Base-by-base conservation (phyloP, 352 stramenopile species). In the Pythium sukuiense region DNA sequence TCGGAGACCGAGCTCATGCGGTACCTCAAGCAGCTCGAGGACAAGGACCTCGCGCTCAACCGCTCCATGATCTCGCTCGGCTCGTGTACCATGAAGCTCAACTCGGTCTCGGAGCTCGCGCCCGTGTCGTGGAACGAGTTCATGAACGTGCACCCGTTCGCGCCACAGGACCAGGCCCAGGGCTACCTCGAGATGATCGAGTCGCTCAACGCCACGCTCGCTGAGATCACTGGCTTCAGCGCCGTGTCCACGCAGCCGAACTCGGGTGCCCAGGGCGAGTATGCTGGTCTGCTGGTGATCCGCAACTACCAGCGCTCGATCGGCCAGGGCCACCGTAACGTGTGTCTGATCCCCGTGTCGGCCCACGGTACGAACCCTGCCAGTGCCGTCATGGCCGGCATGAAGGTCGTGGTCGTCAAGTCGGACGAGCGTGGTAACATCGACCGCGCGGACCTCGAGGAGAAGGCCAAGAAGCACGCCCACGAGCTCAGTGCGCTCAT, bases 31-130 rank as follows among this genome's bases (percentile, higher is more conserved):
- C 89, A 88, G 27, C 77, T 99, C 18, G 97, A 99, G 69, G 97
- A 98, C 76, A 98, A 98, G 74, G 98, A 99, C 77, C 77, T 99
- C 37, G 90, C 97, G 18, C 89, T 99, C n/a, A 99, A 99, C 81
- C 93, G 97, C 61, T 99, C 96, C 55, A 99, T 99, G 98, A 99
- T 99, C 78, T 98, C 96, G 41, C 86, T 99, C 6, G 98, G 98
- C 48, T 99, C 96, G 20, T 99, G 98, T 74, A 99, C 98, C n/a
- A 99, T 99, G 98, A 99, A 99, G 83, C 86, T 99, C 11, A 99
- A 99, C 73, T 94, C 97, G 32, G 97, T 98, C 20, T 89, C 88
- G 59, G 97, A 99, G 81, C 94, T 99, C 79, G 92, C 98, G 43
- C 97, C 98, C 2, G 83, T 99, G 13, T 98, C 97, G 13, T 99